These are phyloP conservation scores for Naganishia onofrii DNA, from an alignment of 768 basidiomycete genomes.

Conservation along the genomic window DNA sequence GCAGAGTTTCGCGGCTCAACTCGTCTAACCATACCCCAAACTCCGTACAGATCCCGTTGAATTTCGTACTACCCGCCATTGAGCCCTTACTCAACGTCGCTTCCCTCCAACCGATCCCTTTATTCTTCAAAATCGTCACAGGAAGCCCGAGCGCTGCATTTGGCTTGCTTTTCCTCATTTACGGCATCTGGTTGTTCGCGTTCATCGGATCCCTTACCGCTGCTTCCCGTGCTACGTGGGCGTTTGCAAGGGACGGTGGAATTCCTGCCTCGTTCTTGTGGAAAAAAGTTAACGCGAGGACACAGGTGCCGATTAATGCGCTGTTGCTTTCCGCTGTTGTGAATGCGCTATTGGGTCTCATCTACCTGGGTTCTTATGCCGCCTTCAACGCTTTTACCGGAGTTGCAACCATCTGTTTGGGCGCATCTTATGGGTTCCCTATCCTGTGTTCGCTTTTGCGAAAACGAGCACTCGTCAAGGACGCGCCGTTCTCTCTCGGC, in stretches of 20 bases:
- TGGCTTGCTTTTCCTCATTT: conserved; percentile 57
- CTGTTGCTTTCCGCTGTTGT: conserved; percentile 62
- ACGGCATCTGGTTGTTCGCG: conserved; percentile 55
- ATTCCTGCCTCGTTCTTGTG: conserved; percentile 61
- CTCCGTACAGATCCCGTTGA: conserved; percentile 62
- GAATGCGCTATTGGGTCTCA: conserved; percentile 63
- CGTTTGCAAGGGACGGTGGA: conserved; percentile 67
- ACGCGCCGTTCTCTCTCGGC: conserved; percentile 57
- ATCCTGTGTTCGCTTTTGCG: conserved; percentile 59
- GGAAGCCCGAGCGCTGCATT: conserved; percentile 65
- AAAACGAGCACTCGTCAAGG: conserved; percentile 52
- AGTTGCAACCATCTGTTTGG: conserved; percentile 66
- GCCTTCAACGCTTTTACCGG: conserved; percentile 70
- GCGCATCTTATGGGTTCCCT: conserved; percentile 65
- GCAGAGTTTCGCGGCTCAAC: background rate
- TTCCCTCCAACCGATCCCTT: conserved; percentile 64
- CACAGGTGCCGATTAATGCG: conserved; percentile 63
- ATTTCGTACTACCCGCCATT: conserved; percentile 66
- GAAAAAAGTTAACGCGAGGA: conserved; percentile 54
- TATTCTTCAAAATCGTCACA: conserved; percentile 65
- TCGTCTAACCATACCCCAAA: conserved; percentile 57
- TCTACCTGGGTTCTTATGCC: conserved; percentile 60
- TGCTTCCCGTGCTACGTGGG: conserved; percentile 69
- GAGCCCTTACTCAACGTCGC: conserved; percentile 60
- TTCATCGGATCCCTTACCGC: conserved; percentile 67